phyloP scores from a whole-genome alignment of 345 rosid species.

The Eucalyptus albens region DNA sequence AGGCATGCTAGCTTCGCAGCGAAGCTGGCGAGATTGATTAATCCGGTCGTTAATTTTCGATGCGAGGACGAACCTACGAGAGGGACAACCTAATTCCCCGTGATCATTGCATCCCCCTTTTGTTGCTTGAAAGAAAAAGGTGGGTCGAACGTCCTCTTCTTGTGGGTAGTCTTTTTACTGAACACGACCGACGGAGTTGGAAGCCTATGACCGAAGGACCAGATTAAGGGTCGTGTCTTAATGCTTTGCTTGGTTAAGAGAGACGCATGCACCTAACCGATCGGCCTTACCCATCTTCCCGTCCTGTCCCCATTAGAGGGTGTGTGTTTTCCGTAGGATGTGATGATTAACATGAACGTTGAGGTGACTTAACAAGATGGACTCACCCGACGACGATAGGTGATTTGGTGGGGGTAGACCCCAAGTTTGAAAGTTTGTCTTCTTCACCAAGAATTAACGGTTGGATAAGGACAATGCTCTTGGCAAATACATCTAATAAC shows the following conservation, averaged over 20 bases:
- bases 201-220: background rate
- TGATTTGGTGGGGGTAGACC: background rate
- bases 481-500: background rate
- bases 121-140: background rate
- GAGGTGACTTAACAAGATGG: background rate
- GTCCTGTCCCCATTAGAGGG: background rate
- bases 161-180: background rate
- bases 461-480: background rate
- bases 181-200: background rate
- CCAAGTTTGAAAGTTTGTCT: background rate
- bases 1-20: background rate
- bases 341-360: slow-evolving; percentile 2
- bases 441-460: background rate
- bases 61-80: background rate
- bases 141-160: slow-evolving; percentile 17
- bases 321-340: background rate
- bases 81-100: background rate
- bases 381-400: background rate
- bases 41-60: background rate
- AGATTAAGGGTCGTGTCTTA: background rate
- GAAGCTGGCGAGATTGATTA: background rate
- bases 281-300: background rate
- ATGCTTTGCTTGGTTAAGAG: background rate
- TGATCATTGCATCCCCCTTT: background rate
- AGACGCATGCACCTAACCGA: background rate